Base-by-base conservation (phyloP, 805 yeast genomes). In the Cyberlindnera petersonii region DNA sequence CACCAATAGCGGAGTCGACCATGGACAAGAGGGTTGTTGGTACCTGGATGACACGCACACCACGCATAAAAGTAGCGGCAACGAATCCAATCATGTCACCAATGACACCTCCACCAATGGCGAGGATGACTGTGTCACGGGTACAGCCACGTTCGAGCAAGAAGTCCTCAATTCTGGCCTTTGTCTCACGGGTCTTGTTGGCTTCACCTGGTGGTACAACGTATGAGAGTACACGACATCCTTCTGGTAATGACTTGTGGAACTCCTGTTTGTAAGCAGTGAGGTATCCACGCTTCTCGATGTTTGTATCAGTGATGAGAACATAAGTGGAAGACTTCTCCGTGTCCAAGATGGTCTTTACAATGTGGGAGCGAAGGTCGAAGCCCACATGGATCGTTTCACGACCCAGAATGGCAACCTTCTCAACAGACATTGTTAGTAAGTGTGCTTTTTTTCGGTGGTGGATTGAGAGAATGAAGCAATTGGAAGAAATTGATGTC, bases 31-130 rank as follows among this genome's bases (percentile, higher is more conserved):
- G 65, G 24, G 96, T 85, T 6, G 98, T 93, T 40, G 98, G 98
- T 21, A 93, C 73, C 63, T 93, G 98, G 31, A 88, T 81, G 41
- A 88, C 87, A 47, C 96, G 74, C 8, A 93, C 95, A 41, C 98
- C 98, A 60, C 98, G 77, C 98, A 93, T 93, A 62, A 93, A 93
- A 3, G 98, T 93, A 23, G 98, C 91, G n/a, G 98, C 98, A 29
- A 93, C 98, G 60, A 79, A 93, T 4, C 98, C 98, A 49, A 91
- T 86, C 98, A 93, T 91, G 59, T 93, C 98, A 44, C 98, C 98
- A 62, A 93, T 91, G 37, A 93, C 94, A 53, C 98, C 98, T 50
- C 98, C 98, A 46, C 98, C 98, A 43, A 93, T 77, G 8, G 98
- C 98, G 33, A 93, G 65, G 41, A 93, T 79, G 19, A 93, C 86